phyloP scores from a whole-genome alignment of 768 basidiomycete species.

The Suillus discolor region DNA sequence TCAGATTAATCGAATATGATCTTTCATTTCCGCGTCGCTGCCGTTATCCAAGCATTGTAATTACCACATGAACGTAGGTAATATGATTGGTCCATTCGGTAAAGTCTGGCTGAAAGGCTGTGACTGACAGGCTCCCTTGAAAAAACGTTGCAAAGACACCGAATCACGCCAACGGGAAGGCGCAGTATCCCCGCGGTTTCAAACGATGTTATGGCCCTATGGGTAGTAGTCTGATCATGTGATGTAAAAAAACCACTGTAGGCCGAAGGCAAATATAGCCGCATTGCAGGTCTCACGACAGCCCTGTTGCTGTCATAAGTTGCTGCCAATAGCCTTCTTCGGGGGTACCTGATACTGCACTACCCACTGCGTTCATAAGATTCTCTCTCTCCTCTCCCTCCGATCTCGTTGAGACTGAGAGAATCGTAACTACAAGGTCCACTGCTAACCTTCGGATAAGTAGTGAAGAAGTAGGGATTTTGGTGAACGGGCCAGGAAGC shows the following conservation, averaged over 20 bases:
- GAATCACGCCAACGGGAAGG: neutral
- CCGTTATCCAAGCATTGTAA: neutral
- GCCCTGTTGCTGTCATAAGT: slow-evolving; percentile 31
- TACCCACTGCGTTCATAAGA: slow-evolving; percentile 25
- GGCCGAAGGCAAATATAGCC: neutral
- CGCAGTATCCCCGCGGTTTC: neutral
- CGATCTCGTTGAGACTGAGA: slow-evolving; percentile 18
- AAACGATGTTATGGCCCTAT: neutral
- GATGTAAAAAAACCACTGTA: neutral
- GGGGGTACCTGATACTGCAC: slow-evolving; percentile 29
- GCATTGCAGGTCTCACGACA: slow-evolving; percentile 14
- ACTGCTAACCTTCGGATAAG: slow-evolving; percentile 59
- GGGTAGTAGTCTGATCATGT: neutral
- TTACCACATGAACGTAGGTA: neutral
- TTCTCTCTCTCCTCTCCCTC: slow-evolving; percentile 17
- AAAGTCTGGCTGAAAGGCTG: neutral
- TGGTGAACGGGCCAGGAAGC: slow-evolving; percentile 76
- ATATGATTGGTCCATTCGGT: neutral
- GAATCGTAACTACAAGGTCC: slow-evolving; percentile 53
- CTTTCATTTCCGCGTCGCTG: slow-evolving; percentile 6
- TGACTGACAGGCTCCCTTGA: slow-evolving; percentile 1
- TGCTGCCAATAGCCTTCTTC: slow-evolving; percentile 34
- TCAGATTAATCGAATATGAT: neutral
- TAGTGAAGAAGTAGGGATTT: slow-evolving; percentile 48
- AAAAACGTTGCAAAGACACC: neutral